Percentiles rank a stretch among this genome's conserved stretches.
Evolutionary conservation across 2,329 filamentous ascomycete genomes (phyloP).

Genomic region (Fusarium austroafricanum): DNA sequence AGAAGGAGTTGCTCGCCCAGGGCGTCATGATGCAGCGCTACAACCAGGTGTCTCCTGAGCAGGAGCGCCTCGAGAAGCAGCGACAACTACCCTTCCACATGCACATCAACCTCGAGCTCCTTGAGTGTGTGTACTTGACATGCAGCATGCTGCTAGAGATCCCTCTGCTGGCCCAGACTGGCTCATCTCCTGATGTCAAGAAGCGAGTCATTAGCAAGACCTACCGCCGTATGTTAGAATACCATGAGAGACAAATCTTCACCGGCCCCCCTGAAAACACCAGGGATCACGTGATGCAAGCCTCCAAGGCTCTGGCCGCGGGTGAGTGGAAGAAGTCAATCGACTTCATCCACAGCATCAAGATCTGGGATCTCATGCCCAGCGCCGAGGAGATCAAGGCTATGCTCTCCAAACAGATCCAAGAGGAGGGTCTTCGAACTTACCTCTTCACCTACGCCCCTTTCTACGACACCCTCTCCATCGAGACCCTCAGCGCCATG

Average conservation of each 20-base stretch:
- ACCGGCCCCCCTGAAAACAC: conserved; percentile 99
- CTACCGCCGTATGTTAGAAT: conserved; percentile 98
- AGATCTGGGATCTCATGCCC: conserved; percentile 99
- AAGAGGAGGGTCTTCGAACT: conserved; percentile 96
- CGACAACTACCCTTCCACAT: conserved; percentile 99
- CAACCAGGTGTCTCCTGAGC: conserved; percentile 94
- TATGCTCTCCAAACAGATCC: conserved; percentile 98
- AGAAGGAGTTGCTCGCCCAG: conserved; percentile 97
- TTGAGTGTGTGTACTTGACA: conserved; percentile 98
- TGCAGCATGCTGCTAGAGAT: conserved; percentile 99
- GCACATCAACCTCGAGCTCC: conserved; percentile 99
- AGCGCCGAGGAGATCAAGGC: conserved; percentile 92
- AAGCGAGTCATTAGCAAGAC: conserved; percentile 99
- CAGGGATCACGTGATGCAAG: conserved; percentile 98
- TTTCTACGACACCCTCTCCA: conserved; percentile 96
- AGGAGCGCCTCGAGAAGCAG: conserved; percentile 96
- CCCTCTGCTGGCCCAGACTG: conserved; percentile 93
- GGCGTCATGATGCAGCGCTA: conserved; percentile 99
- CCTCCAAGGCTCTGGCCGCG: conserved; percentile 93
- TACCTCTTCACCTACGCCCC: conserved; percentile 99
- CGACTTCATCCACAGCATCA: conserved; percentile 94
- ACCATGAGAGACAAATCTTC: conserved; percentile 99
- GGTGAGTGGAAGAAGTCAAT: conserved; percentile 99
- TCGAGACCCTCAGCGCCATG: conserved; percentile 88
- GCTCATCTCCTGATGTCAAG: conserved; percentile 95